A percentile compares a stretch with the other conserved stretches of the same genome.
Evolutionary conservation across 2,329 filamentous ascomycete species (phyloP).

Genomic region (Fusarium piperis): DNA sequence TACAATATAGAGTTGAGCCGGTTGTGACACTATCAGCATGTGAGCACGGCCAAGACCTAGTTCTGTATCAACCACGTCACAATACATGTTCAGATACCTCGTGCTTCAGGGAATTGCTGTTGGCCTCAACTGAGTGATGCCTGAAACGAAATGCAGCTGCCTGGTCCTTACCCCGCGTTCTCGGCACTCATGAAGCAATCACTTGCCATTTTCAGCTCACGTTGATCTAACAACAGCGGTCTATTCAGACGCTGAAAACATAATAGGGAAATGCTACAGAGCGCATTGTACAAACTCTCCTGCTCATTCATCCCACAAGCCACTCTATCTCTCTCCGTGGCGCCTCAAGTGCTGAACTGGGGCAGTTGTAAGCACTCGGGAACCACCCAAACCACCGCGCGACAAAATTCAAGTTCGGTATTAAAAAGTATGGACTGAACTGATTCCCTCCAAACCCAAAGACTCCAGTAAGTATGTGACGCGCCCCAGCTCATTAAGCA

Average conservation of each 20-base stretch:
- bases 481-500: slow-evolving; percentile 43
- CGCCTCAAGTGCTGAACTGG: slow-evolving; percentile 30
- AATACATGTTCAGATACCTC: neutral
- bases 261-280: slow-evolving; percentile 39
- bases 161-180: neutral
- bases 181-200: neutral
- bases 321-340: slow-evolving; percentile 32
- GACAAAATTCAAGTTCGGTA: slow-evolving; percentile 46
- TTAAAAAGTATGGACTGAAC: slow-evolving; percentile 50
- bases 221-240: slow-evolving; percentile 39
- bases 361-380: slow-evolving; percentile 25
- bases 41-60: neutral
- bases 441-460: slow-evolving; percentile 51
- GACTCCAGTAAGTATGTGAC: slow-evolving; percentile 54
- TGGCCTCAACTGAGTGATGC: neutral
- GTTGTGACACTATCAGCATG: neutral
- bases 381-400: slow-evolving; percentile 34
- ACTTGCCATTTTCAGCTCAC: neutral
- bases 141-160: neutral
- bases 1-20: neutral
- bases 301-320: slow-evolving; percentile 31
- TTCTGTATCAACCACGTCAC: neutral
- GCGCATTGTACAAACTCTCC: slow-evolving; percentile 39
- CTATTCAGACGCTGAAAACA: slow-evolving; percentile 42
- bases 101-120: neutral